These are phyloP conservation scores for Candida wancherniae DNA, from an alignment of 805 yeast genomes.

Conservation along the genomic window DNA sequence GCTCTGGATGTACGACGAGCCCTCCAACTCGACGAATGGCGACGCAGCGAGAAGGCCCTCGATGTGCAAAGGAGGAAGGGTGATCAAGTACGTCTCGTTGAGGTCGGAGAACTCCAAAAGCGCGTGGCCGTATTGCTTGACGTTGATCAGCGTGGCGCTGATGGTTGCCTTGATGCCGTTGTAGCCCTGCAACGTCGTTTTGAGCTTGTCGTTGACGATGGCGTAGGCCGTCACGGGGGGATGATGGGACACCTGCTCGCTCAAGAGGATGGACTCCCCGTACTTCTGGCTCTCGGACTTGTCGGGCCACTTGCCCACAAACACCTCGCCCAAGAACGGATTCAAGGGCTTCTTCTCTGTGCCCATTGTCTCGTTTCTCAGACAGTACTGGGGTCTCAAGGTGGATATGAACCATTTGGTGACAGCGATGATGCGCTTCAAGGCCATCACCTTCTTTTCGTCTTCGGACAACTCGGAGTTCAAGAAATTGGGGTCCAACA, in stretches of 20 bases:
- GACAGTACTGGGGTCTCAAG: slow-evolving; percentile 87
- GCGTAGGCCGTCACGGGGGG: slow-evolving; percentile 97
- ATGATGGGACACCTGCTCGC: slow-evolving; percentile 96
- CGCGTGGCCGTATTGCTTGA: slow-evolving; percentile 92
- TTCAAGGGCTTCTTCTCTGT: slow-evolving; percentile 95
- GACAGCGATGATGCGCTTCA: slow-evolving; percentile 73
- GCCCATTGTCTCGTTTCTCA: slow-evolving; percentile 89
- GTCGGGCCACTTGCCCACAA: slow-evolving; percentile 83
- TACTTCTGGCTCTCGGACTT: slow-evolving; percentile 40
- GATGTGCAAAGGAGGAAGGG: slow-evolving; percentile 92
- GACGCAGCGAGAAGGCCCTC: slow-evolving; percentile 89
- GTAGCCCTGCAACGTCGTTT: slow-evolving; percentile 76
- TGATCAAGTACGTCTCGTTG: slow-evolving; percentile 66
- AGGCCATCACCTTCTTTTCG: slow-evolving; percentile 39
- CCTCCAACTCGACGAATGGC: slow-evolving; percentile 93
- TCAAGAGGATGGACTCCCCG: slow-evolving; percentile 73
- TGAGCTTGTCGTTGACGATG: slow-evolving; percentile 65
- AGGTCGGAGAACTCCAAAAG: slow-evolving; percentile 58
- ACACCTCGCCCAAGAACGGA: slow-evolving; percentile 93
- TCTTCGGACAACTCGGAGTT: slow-evolving; percentile 34
- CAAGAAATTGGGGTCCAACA: slow-evolving; percentile 64
- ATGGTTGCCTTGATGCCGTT: slow-evolving; percentile 84
- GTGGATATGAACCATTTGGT: slow-evolving; percentile 90
- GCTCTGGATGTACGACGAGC: slow-evolving; percentile 77
- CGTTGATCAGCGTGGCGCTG: slow-evolving; percentile 71